Conservation (phyloP, 441 rosid species). For the Erodium texanum region DNA sequence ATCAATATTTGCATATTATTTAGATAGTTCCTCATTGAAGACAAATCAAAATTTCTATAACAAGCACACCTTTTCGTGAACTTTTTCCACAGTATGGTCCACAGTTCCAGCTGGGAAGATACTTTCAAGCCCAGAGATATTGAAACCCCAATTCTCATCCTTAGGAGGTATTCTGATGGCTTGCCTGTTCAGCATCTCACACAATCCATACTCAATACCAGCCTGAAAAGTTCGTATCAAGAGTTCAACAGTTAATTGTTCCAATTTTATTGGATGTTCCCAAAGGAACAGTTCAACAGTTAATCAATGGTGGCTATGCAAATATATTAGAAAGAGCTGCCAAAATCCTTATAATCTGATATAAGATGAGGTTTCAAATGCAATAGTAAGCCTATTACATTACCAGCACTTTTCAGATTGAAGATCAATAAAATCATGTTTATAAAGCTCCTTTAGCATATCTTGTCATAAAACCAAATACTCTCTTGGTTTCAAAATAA, state of each 20-base stretch:
- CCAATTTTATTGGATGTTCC: too few relatives aligned
- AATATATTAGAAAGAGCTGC: neutral
- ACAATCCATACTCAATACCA: conserved; percentile 64
- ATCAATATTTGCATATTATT: too few relatives aligned
- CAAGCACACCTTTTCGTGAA: conserved; percentile 49
- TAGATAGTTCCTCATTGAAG: too few relatives aligned
- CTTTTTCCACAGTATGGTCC: conserved; percentile 42
- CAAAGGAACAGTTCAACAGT: too few relatives aligned
- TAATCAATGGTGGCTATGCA: neutral
- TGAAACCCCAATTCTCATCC: conserved; percentile 59
- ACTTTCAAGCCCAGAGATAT: conserved; percentile 49
- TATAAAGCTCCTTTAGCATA: neutral
- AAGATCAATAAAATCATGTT: neutral
- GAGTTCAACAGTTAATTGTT: neutral
- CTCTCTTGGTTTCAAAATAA: too few relatives aligned
- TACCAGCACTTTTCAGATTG: neutral
- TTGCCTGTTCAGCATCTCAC: conserved; percentile 56
- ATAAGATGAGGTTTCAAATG: neutral
- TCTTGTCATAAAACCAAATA: neutral
- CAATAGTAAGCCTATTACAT: neutral
- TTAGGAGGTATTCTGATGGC: conserved; percentile 53
- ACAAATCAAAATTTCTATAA: conserved; percentile 1
- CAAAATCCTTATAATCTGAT: neutral
- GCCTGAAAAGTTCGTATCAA: conserved; percentile 32
- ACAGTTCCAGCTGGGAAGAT: conserved; percentile 61